Evolutionary conservation across 2,329 filamentous ascomycete genomes (phyloP).

Genomic region (Pseudogymnoascus sp.): DNA sequence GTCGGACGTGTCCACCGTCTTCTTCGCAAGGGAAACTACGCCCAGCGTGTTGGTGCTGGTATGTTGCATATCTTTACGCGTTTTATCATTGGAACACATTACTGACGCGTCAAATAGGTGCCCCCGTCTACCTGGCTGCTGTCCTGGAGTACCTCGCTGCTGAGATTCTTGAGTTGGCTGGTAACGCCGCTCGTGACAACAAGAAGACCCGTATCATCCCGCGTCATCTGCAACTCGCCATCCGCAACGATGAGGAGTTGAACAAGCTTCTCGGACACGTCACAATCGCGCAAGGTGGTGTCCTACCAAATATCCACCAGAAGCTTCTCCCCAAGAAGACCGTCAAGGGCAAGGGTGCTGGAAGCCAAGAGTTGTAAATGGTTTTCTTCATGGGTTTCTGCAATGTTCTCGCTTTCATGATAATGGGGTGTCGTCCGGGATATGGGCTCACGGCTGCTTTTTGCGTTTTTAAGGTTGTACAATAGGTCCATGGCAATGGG

Average conservation of each 20-base stretch:
- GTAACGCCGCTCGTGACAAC: conserved; percentile 98
- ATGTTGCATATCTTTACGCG: conserved; percentile 27
- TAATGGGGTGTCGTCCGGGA: conserved; percentile 69
- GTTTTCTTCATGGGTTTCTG: conserved; percentile 49
- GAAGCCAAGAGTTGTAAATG: conserved; percentile 88
- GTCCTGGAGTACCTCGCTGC: conserved; percentile 98
- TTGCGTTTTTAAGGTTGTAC: conserved; percentile 58
- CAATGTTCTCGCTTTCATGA: conserved; percentile 51
- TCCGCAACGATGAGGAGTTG: conserved; percentile 98
- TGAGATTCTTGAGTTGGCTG: conserved; percentile 97
- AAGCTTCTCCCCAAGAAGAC: conserved; percentile 99
- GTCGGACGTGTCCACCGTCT: conserved; percentile 99
- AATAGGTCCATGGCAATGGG: conserved; percentile 59
- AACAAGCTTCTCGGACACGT: conserved; percentile 97
- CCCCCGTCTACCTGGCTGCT: conserved; percentile 92
- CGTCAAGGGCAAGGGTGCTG: conserved; percentile 83
- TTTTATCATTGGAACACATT: conserved; percentile 14
- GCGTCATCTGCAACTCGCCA: conserved; percentile 96
- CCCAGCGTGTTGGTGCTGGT: conserved; percentile 97
- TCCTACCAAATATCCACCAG: conserved; percentile 94
- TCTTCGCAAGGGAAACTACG: conserved; percentile 98
- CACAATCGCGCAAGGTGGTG: conserved; percentile 95
- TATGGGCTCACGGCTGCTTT: conserved; percentile 67
- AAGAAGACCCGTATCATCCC: conserved; percentile 99
- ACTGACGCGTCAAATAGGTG: conserved; percentile 43